These are phyloP conservation scores for Aspergillus arachidicola DNA, from an alignment of 2,329 filamentous ascomycete genomes.

Conservation along the genomic window DNA sequence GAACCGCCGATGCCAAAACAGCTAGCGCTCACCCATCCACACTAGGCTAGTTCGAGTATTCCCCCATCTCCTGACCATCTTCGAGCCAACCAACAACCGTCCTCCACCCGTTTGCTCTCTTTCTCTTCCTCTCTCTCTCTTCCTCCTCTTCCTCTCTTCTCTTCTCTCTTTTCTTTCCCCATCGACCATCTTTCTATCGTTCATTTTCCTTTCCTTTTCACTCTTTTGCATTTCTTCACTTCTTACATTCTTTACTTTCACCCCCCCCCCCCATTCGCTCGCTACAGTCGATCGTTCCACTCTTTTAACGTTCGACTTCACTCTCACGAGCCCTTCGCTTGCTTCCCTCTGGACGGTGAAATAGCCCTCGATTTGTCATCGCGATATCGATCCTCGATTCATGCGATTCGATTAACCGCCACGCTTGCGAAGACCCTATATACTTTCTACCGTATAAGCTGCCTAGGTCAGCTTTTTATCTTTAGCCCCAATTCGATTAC, in stretches of 20 bases:
- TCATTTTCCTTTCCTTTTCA: slow-evolving; percentile 29
- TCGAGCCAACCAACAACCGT: slow-evolving; percentile 7
- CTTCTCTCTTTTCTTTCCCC: slow-evolving; percentile 17
- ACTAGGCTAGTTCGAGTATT: slow-evolving; percentile 14
- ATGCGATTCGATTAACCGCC: slow-evolving; percentile 12
- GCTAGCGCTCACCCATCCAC: slow-evolving; percentile 11
- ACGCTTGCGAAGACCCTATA: slow-evolving; percentile 22
- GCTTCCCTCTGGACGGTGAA: slow-evolving; percentile 37
- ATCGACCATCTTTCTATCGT: slow-evolving; percentile 30
- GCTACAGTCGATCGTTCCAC: slow-evolving; percentile 51
- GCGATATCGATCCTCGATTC: slow-evolving; percentile 1
- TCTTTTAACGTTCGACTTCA: slow-evolving; percentile 54
- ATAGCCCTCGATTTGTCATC: slow-evolving; percentile 16
- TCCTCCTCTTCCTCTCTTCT: slow-evolving; percentile 18
- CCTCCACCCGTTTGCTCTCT: slow-evolving; percentile 20
- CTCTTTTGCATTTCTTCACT: slow-evolving; percentile 31
- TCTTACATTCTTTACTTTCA: slow-evolving; percentile 27
- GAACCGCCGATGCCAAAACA: slow-evolving; percentile 20
- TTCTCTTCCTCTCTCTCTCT: slow-evolving; percentile 4
- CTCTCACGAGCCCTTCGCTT: slow-evolving; percentile 35
- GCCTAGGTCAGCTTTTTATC: slow-evolving; percentile 41
- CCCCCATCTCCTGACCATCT: slow-evolving; percentile 23
- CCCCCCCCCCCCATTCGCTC: slow-evolving; percentile 32
- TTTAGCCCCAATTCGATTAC: slow-evolving; percentile 23
- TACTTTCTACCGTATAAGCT: slow-evolving; percentile 32